Base-by-base conservation (phyloP, 257 asterid species). In the Orobanche coerulescens region DNA sequence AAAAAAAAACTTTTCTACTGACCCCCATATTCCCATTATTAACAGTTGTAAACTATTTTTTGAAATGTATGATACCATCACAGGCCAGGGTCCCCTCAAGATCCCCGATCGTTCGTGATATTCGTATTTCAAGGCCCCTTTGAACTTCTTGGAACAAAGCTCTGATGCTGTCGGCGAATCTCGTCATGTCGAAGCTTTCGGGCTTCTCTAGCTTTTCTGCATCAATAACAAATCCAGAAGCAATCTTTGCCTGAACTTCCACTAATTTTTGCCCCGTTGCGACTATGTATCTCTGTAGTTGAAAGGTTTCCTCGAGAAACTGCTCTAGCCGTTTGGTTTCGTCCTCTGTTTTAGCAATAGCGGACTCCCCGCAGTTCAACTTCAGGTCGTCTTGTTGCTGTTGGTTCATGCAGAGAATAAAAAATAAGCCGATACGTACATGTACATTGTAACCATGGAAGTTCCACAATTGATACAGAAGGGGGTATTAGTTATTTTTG, bases 231-330 rank as follows among this genome's bases (percentile, higher is more conserved):
- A 92, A 78, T 40, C 84, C 91, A 2, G 87, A 81, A 13, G 85
- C 81, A 43, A 88, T 81, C 80, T 78, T 92, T 3, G 80, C 65
- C 68, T 84, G 95, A 24, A 87, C 78, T 65, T 90, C 95, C 76
- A 82, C 70, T 64, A 83, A 23, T 53, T 84, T 90, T 59, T 90
- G 97, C 37, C 97, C 97, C 0, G 97, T 82, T 15, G 95, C 86
- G 19, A 90, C 97, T 20, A 81, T 87, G 51, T 87, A 87, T 69
- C 97, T 83, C 79, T 90, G 97, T 26, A 92, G 81, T 30, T 86
- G 95, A 73, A 88, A 88, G 54, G 98, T 82, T 73, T 92, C 96
- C 67, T 92, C 97, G 13, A 92, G 95, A 76, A 81, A 86, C 18
- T 67, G 81, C 79, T 83, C 96, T 50, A 92, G 82, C 67, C 49